These are phyloP conservation scores for Russula brevipes DNA, from an alignment of 768 basidiomycete species.

Conservation along the genomic window DNA sequence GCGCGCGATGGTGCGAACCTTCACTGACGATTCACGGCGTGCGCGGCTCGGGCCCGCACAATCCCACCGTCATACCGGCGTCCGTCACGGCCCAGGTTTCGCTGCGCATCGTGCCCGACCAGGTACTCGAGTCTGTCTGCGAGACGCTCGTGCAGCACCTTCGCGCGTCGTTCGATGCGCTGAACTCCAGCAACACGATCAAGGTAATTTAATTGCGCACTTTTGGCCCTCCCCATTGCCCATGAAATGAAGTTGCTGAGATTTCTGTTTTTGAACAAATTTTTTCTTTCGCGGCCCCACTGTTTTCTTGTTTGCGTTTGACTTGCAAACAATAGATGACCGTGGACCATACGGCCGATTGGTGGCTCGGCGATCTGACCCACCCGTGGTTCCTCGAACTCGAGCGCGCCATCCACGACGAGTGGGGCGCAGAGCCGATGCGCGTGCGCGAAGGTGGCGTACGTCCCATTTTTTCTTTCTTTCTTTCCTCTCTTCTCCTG, in stretches of 20 bases:
- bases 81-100: conserved; percentile 81
- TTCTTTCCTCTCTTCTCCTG: not conserved
- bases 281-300: too few relatives aligned
- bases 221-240: too few relatives aligned
- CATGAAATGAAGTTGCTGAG: too few relatives aligned
- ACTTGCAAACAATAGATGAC: conserved; percentile 47
- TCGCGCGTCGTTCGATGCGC: conserved; percentile 46
- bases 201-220: conserved; percentile 42
- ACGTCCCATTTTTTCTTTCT: conserved; percentile 28
- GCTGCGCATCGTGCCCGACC: conserved; percentile 91
- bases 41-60: conserved; percentile 73
- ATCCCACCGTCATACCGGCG: conserved; percentile 85
- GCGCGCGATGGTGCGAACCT: conserved; percentile 84
- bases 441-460: conserved; percentile 93
- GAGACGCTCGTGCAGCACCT: conserved; percentile 57
- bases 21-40: conserved; percentile 86
- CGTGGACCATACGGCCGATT: conserved; percentile 82
- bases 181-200: conserved; percentile 67
- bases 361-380: conserved; percentile 92
- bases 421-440: conserved; percentile 83
- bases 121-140: conserved; percentile 68
- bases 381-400: conserved; percentile 84
- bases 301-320: too few relatives aligned
- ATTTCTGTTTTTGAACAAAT: too few relatives aligned
- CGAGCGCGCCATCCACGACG: conserved; percentile 73